Evolutionary conservation across 2,329 filamentous ascomycete genomes (phyloP).

Genomic region (Pseudogymnoascus sp.): DNA sequence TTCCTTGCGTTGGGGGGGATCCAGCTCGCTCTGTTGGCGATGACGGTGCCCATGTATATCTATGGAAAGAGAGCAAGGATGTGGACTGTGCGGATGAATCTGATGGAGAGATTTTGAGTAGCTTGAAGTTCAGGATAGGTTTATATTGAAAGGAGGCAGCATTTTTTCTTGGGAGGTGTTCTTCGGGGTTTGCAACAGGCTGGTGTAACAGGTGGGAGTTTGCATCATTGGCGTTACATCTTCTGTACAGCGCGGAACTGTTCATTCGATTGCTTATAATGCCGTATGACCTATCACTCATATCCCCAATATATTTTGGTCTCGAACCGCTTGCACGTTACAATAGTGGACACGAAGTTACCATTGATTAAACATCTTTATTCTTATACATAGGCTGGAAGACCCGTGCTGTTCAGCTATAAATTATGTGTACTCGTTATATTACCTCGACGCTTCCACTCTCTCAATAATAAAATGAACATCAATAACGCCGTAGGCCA

Average conservation of each 20-base stretch:
- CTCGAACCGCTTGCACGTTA: neutral
- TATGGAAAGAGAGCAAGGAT: slow-evolving; percentile 78
- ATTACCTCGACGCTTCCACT: neutral
- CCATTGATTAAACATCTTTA: neutral
- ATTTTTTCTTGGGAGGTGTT: neutral
- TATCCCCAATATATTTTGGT: neutral
- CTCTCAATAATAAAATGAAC: neutral
- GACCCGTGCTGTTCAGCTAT: neutral
- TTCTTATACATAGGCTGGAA: neutral
- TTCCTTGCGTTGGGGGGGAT: slow-evolving; percentile 82
- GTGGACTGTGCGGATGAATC: slow-evolving; percentile 83
- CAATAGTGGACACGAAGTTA: neutral
- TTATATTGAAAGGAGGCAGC: neutral
- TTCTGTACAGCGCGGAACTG: neutral
- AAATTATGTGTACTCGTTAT: slow-evolving; percentile 3
- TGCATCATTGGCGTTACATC: slow-evolving; percentile 5
- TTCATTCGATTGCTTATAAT: neutral
- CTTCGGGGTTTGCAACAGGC: neutral
- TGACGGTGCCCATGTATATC: slow-evolving; percentile 65
- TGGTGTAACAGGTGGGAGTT: neutral
- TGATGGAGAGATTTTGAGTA: slow-evolving; percentile 69
- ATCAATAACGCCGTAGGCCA: slow-evolving; percentile 1
- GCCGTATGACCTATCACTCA: neutral
- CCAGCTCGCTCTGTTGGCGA: slow-evolving; percentile 67
- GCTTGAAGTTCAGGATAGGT: neutral